Percentiles rank a stretch among this genome's conserved stretches.
These are phyloP conservation scores for Aspergillus wentii DNA, from an alignment of 495 filamentous ascomycete genomes.

Conservation along the genomic window DNA sequence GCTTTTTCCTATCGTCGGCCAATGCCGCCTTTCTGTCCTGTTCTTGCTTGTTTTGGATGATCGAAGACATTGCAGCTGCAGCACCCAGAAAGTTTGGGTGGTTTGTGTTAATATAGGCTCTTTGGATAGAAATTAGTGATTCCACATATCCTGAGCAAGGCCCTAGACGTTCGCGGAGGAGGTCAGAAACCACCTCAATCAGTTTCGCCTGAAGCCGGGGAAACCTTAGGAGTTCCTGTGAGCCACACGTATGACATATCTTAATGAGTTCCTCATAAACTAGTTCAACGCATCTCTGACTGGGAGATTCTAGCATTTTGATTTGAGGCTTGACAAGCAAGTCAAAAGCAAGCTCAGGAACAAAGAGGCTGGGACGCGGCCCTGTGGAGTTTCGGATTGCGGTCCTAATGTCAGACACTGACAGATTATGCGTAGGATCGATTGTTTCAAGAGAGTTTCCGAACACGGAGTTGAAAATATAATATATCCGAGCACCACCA, in stretches of 20 bases:
- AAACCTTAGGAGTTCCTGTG: constrained; percentile 84
- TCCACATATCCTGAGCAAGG: constrained; percentile 89
- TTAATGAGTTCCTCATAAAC: constrained; percentile 99
- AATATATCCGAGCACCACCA: constrained; percentile 95
- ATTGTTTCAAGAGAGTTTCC: constrained; percentile 95
- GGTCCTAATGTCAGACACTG: constrained; percentile 93
- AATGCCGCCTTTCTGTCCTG: constrained; percentile 76
- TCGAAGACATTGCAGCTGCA: constrained; percentile 95
- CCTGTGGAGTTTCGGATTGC: constrained; percentile 98
- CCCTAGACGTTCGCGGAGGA: constrained; percentile 86
- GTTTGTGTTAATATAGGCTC: constrained; percentile 99
- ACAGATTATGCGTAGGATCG: constrained; percentile 90
- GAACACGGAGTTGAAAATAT: constrained; percentile 99
- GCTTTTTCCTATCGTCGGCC: constrained; percentile 77
- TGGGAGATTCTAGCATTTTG: constrained; percentile 91
- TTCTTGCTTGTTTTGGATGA: constrained; percentile 90
- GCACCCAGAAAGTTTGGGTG: constrained; percentile 98
- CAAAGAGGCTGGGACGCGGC: constrained; percentile 90
- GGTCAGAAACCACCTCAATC: constrained; percentile 96
- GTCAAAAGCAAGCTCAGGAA: constrained; percentile 96
- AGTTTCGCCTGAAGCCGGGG: constrained; percentile 93
- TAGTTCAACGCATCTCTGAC: constrained; percentile 93
- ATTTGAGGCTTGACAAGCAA: constrained; percentile 98
- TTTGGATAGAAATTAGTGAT: constrained; percentile 92
- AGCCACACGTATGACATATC: constrained; percentile 97